Evolutionary conservation across 2,329 filamentous ascomycete genomes (phyloP), one percentile per base, ranked within the genome.

Genomic region (Fusarium keratoplasticum): DNA sequence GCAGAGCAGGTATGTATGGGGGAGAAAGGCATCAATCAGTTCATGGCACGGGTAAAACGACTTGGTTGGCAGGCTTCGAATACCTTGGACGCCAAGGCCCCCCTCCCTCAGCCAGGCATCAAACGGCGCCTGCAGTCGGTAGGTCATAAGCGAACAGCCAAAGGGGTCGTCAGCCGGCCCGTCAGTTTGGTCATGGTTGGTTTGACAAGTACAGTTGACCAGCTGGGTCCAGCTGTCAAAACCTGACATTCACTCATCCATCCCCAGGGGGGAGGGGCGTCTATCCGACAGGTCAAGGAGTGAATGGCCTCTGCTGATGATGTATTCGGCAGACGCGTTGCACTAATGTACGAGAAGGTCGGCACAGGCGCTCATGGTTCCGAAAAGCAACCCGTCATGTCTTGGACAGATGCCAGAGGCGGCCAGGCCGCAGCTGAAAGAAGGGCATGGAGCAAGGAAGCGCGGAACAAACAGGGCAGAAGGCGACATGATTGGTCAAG

Each of bases 341-440:
- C 59, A 50, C 59, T 61, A 61, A 50, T 36, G 40, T 47, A 61
- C 9, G 50, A 64, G 47, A 71, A 67, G 14, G 63, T 57, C 47
- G 40, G 44, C 55, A 54, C 44, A 29, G 27, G 33, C 59, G 68
- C 61, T 29, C 61, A 58, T 31, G 27, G 54, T 44, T 73, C 58
- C 47, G 38, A 40, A 66, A 44, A 47, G 44, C 31, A 61, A 36
- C 20, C 33, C 16, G 25, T 57, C 54, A 42, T 63, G 67, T 60
- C 68, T 67, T 33, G 44, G 65, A 70, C 22, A 64, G 58, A 59
- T 59, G 71, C 72, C 60, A 72, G 61, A 74, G 65, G 65, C 74
- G 72, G 71, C 65, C 31, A 38, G 25, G 33, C 42, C 61, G 59
- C 63, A 74, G 72, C 72, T 74, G 72, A 74, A 61, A 59, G 50